Conservation (phyloP, 1,284 basidiomycete genomes). For the Ganoderma resinaceum region DNA sequence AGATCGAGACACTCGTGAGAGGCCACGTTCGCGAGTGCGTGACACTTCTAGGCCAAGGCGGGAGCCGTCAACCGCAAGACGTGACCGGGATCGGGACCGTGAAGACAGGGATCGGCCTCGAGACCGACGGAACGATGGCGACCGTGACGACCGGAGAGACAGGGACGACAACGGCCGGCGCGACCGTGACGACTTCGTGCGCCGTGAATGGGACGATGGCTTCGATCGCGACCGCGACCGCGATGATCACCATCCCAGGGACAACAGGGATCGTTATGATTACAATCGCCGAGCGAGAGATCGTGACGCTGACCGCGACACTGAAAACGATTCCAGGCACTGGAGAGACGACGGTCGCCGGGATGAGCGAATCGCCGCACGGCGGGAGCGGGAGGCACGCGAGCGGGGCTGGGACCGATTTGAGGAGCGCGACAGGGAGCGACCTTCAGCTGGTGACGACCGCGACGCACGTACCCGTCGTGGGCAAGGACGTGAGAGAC, state of each 20-base stretch:
- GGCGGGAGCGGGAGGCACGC: slow-evolving; percentile 58
- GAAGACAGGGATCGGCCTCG: slow-evolving; percentile 52
- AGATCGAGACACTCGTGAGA: slow-evolving; percentile 66
- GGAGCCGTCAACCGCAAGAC: slow-evolving; percentile 59
- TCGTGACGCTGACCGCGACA: slow-evolving; percentile 46
- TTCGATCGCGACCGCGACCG: slow-evolving; percentile 37
- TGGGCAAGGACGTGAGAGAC: slow-evolving; percentile 62
- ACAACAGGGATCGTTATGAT: slow-evolving; percentile 49
- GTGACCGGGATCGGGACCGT: slow-evolving; percentile 46
- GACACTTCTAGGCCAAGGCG: slow-evolving; percentile 66
- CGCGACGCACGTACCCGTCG: slow-evolving; percentile 69
- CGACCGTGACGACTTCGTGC: slow-evolving; percentile 42
- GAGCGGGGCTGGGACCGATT: slow-evolving; percentile 43
- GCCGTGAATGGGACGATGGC: slow-evolving; percentile 38
- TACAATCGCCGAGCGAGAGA: slow-evolving; percentile 43
- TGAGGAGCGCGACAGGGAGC: slow-evolving; percentile 56
- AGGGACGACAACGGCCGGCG: slow-evolving; percentile 42
- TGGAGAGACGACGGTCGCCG: slow-evolving; percentile 84
- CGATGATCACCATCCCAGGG: slow-evolving; percentile 44
- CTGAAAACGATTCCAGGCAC: slow-evolving; percentile 68
- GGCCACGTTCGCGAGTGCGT: slow-evolving; percentile 64
- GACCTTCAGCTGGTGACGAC: slow-evolving; percentile 72
- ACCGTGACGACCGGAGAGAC: slow-evolving; percentile 39
- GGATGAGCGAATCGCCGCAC: slow-evolving; percentile 71
- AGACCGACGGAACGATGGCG: slow-evolving; percentile 43